Evolutionary conservation across 805 yeast species (phyloP), one percentile per base, ranked within the genome.

Genomic region (Saccharomyces mikatae): DNA sequence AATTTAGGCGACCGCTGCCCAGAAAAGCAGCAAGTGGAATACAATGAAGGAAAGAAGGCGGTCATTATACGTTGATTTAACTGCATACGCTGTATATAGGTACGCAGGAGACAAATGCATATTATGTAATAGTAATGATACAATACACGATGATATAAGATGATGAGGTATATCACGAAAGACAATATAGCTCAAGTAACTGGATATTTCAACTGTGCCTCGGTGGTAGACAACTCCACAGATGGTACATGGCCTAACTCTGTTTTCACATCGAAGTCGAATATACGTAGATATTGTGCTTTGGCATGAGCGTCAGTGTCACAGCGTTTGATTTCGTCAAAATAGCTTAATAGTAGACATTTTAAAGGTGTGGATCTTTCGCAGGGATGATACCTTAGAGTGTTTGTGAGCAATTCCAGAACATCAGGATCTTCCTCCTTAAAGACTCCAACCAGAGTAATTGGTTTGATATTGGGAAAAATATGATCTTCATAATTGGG

Each of bases 401-500:
- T 76, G 56, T 72, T 70, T 41, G 76, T 74, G 58, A 86, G 71
- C 57, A 86, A 76, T 48, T 76, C 76, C 31, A 84, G 76, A 60
- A 70, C 79, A 78, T 53, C 70, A 54, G 54, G 79, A 36, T 71
- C 74, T 49, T 69, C 70, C 8, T 63, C 56, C 66, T 82, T 81
- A 71, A 84, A 84, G 29, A 85, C 82, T 61, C 81, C 83, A 46
- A 73, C 67, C 56, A 86, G 71, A 36, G 90, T 89, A 44, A 86
- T 85, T 51, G 90, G 87, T 66, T 84, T 84, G 60, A 86, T 85
- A 57, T 79, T 80, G 3, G 98, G 97, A 77, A 91, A 91, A 65
- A 87, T 88, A 72, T 91, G 97, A 68, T 92, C 97, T 84, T 88
- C 87, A 73, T 91, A 91, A 69, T 89, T 89, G 48, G 96, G 96